Percentiles rank a stretch among this genome's conserved stretches.
Evolutionary conservation across 257 asterid genomes (phyloP).

Genomic region (Solanum virginianum): DNA sequence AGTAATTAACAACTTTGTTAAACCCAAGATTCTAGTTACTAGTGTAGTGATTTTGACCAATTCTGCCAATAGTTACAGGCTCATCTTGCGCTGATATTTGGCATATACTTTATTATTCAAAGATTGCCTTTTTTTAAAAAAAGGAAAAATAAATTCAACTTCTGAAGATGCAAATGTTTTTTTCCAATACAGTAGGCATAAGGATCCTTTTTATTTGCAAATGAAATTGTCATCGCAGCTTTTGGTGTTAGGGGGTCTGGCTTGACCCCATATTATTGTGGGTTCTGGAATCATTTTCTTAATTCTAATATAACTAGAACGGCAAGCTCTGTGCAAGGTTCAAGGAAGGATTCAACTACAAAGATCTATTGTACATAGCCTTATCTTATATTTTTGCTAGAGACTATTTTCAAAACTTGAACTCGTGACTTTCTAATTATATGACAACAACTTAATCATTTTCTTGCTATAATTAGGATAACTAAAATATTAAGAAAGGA

Average conservation of each 20-base stretch:
- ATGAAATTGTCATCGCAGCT: background rate
- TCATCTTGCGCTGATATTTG: background rate
- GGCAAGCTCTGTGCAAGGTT: too few species aligned
- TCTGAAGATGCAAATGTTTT: background rate
- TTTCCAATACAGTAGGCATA: background rate
- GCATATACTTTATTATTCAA: background rate
- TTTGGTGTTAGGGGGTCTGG: background rate
- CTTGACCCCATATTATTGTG: background rate
- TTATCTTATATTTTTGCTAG: too few species aligned
- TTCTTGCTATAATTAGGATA: too few species aligned
- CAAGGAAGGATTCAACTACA: too few species aligned
- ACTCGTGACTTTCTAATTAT: too few species aligned
- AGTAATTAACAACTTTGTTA: background rate
- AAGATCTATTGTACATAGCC: accelerated
- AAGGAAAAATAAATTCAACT: background rate
- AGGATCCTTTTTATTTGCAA: background rate
- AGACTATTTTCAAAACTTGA: too few species aligned
- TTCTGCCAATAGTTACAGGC: background rate
- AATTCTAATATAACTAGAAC: too few species aligned
- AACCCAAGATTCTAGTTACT: background rate
- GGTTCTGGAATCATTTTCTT: too few species aligned
- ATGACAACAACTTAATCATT: too few species aligned
- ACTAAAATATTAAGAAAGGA: too few species aligned
- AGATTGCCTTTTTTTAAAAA: too few species aligned
- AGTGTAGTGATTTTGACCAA: background rate